A percentile compares a stretch with the other conserved stretches of the same genome.
Evolutionary conservation across 371 early-diverging fungal genomes (phyloP).

Genomic region (Mucor plumbeus): DNA sequence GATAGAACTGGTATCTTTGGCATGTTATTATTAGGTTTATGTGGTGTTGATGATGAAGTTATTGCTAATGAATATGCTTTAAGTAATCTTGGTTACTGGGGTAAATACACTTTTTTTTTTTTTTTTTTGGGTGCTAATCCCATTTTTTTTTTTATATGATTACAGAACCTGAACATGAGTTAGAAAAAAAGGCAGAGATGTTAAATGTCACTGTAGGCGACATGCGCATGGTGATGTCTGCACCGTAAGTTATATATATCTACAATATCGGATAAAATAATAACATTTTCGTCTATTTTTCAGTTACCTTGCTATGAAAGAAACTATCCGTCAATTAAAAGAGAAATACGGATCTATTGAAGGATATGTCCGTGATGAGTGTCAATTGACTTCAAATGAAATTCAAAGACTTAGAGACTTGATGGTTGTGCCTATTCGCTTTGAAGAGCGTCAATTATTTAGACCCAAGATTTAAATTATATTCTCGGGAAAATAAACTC

Average conservation of each 20-base stretch:
- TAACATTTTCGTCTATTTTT: background rate
- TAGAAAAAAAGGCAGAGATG: conserved; percentile 41
- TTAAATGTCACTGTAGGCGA: conserved; percentile 40
- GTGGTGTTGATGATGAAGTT: conserved; percentile 74
- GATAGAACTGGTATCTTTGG: conserved; percentile 86
- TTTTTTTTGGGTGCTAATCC: background rate
- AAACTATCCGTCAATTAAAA: conserved; percentile 38
- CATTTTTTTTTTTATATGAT: background rate
- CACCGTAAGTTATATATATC: conserved; percentile 40
- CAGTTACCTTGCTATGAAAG: conserved; percentile 53
- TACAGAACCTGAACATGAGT: conserved; percentile 44
- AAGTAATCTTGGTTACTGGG: conserved; percentile 58
- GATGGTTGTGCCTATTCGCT: conserved; percentile 51
- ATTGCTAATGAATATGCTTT: conserved; percentile 81
- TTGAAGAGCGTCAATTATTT: conserved; percentile 51
- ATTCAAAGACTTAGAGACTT: conserved; percentile 40
- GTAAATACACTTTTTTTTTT: conserved; percentile 22
- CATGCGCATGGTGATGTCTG: conserved; percentile 52
- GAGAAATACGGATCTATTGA: conserved; percentile 37
- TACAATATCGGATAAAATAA: background rate
- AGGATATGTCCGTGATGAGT: conserved; percentile 37
- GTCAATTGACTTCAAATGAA: conserved; percentile 40
- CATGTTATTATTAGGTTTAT: conserved; percentile 72
- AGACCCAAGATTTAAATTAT: conserved; percentile 34
- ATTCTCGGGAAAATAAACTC: background rate